Percentiles rank a stretch among this genome's conserved stretches.
These are phyloP conservation scores for Umbellularia californica DNA, from an alignment of 164 flowering plant species.

Conservation along the genomic window DNA sequence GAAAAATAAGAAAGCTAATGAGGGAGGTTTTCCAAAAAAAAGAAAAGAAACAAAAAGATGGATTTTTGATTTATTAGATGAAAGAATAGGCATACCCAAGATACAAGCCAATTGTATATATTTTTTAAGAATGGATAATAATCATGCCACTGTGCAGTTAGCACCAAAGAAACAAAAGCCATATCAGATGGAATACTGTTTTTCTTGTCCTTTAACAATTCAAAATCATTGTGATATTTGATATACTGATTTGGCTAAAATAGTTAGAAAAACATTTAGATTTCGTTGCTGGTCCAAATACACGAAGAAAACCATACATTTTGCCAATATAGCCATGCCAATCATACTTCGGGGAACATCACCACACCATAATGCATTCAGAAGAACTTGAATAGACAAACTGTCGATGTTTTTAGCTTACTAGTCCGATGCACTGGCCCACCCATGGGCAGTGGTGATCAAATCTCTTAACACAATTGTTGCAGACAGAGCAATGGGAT, in stretches of 20 bases:
- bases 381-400: neutral
- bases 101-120: neutral
- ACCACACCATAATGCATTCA: neutral
- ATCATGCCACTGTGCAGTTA: no score
- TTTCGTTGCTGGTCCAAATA: neutral
- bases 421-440: conserved; percentile 79
- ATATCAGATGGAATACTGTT: neutral
- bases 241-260: neutral
- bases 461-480: conserved; percentile 86
- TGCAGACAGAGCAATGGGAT: conserved; percentile 92
- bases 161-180: no score
- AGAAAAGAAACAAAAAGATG: neutral
- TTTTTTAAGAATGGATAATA: no score
- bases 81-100: neutral
- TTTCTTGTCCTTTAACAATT: neutral
- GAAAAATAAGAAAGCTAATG: neutral
- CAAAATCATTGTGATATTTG: no score
- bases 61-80: no score
- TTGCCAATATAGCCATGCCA: neutral
- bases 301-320: neutral
- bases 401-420: neutral
- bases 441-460: conserved; percentile 99
- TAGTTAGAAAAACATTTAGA: neutral
- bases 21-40: neutral
- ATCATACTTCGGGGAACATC: neutral